Evolutionary conservation across 768 basidiomycete genomes (phyloP), one percentile per base, ranked within the genome.

Genomic region (Fomitopsis serialis): DNA sequence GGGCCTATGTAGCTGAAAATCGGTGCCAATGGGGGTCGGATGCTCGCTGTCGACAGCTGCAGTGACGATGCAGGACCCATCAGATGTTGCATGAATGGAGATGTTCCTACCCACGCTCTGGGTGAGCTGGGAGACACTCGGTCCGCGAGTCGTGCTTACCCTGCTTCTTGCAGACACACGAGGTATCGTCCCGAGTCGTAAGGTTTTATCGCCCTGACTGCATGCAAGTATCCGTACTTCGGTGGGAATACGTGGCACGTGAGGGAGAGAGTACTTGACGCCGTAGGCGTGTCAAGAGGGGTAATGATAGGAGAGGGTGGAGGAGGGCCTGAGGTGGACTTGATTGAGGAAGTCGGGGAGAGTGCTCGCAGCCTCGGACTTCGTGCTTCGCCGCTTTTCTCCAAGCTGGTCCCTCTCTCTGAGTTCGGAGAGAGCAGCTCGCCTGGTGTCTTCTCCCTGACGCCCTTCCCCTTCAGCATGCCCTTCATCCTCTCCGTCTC

Each of bases 401-500:
- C 37, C 19, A 32, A 32, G n/a, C 42, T 17, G 22, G 2, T 43
- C 68, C 12, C 70, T 55, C 0, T 71, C 1, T 75, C 73, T 23
- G 68, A 61, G 9, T 54, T 63, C 0, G 66, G 63, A 9, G 68
- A 32, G 2, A 70, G 34, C 27, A 67, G 51, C 17, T 77, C 77
- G 19, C 61, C 62, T 25, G 69, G 55, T 25, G 64, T 53, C 57
- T 62, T 70, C 25, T 68, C 65, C 45, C 62, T 81, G 17, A 68
- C 72, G 32, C 70, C 69, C 52, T 66, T 77, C 10, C 79, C 81
- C 60, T 82, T 85, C 29, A 92, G 66, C 63, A 92, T 74, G 34
- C 82, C 85, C 63, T 87, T 89, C 56, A 92, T 73, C 58, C 82
- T 84, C 51, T 84, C 85, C 1, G 84, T 75, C 62, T 92, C 90